Base-by-base conservation (phyloP, 2,329 filamentous ascomycete species). In the Cordyceps cicadae region DNA sequence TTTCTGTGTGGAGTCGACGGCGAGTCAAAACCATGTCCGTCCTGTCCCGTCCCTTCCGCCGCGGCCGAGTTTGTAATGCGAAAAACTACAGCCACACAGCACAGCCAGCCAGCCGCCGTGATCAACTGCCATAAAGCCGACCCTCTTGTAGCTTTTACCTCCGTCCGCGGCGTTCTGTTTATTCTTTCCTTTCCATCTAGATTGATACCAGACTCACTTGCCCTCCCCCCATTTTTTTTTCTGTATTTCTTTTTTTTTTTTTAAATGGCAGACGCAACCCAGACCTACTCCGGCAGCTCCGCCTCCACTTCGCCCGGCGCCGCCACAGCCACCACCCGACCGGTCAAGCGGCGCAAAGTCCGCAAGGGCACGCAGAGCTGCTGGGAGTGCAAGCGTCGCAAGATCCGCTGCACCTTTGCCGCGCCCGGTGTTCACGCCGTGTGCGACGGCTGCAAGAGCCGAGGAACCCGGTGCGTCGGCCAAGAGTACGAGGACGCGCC, bases 311-410 rank as follows among this genome's bases (percentile, higher is more conserved):
- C 43, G 11, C 14, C 41, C 26, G n/a, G 43, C n/a, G 32, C 32
- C 24, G 26, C 26, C 3, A 29, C 37, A n/a, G n/a, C n/a, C n/a
- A n/a, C n/a, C 32, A n/a, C 45, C n/a, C 45, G 21, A 21, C 29
- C 46, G 19, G 70, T 69, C 56, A 64, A 65, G 3, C 69, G 70
- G 3, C 70, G 70, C 37, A 81, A 76, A 63, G 59, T 83, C 32
- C 78, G 81, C 24, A 85, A 84, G 63, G 82, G 82, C 29, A 85
- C 82, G 0, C 75, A 75, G 53, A 84, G 81, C 62, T 85, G 82
- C 69, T 85, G 81, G 81, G 81, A 84, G 68, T 85, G 82, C 76
- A 77, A 79, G 70, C 75, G 80, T 53, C 76, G 81, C 51, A 85
- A 85, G 68, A 76, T 80, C 26, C 74, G 75, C 11, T 85, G 82